A percentile compares a stretch with the other conserved stretches of the same genome.
Evolutionary conservation across 2,329 filamentous ascomycete species (phyloP).

Genomic region (Fusarium bactridioides): DNA sequence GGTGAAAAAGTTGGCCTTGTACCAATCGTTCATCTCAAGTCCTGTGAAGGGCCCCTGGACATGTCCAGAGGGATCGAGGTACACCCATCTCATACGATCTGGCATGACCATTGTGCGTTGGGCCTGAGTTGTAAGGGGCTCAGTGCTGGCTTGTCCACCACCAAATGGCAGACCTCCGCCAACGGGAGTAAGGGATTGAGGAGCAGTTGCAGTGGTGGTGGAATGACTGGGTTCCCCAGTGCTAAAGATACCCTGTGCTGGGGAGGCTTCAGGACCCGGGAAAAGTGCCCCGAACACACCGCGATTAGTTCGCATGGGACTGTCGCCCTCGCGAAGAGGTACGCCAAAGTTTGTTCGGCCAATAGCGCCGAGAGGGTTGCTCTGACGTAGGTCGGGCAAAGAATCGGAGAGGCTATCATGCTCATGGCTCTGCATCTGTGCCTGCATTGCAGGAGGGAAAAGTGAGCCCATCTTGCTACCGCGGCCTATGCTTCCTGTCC

Average conservation of each 20-base stretch:
- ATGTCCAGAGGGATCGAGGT: constrained; percentile 91
- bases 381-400: constrained; percentile 66
- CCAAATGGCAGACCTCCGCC: constrained; percentile 48
- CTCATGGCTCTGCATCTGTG: constrained; percentile 82
- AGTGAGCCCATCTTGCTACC: constrained; percentile 85
- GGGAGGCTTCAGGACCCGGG: constrained; percentile 46
- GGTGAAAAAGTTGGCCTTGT: constrained; percentile 97
- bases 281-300: constrained; percentile 66
- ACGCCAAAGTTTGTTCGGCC: constrained; percentile 67
- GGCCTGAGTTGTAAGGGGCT: constrained; percentile 71
- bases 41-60: constrained; percentile 96
- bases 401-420: constrained; percentile 67
- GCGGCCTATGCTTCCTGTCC: constrained; percentile 73
- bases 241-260: constrained; percentile 49
- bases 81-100: constrained; percentile 98
- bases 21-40: constrained; percentile 99
- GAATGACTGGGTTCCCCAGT: constrained; percentile 50
- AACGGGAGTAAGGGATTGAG: constrained; percentile 49
- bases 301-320: constrained; percentile 63
- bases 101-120: constrained; percentile 96
- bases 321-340: constrained; percentile 65
- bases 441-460: constrained; percentile 89
- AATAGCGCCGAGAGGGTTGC: constrained; percentile 71
- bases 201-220: constrained; percentile 42
- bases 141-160: constrained; percentile 47